A percentile compares a stretch with the other conserved stretches of the same genome.
phyloP scores from a whole-genome alignment of 225 moss, liverwort and hornwort genomes.

The Rhytidiadelphus loreus region DNA sequence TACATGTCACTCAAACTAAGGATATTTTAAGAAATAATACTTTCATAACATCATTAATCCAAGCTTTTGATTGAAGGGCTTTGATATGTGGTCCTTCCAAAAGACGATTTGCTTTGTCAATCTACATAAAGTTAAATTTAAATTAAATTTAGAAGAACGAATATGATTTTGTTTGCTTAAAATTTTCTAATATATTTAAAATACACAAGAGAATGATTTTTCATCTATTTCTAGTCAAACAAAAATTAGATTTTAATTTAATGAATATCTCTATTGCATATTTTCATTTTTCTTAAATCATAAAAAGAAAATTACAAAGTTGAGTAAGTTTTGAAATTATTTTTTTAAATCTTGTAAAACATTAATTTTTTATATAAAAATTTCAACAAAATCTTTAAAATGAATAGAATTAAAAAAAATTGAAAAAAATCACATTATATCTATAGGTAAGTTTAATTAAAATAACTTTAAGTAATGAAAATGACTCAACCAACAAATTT shows the following conservation, averaged over 20 bases:
- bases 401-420: too few species aligned
- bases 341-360: too few species aligned
- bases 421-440: not conserved
- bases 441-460: not conserved
- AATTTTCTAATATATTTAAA: not conserved
- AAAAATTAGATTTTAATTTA: rapidly evolving
- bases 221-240: not conserved
- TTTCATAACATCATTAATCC: slow-evolving; percentile 24
- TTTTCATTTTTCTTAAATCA: too few species aligned
- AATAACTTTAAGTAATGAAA: not conserved
- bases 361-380: too few species aligned
- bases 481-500: not conserved
- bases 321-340: too few species aligned
- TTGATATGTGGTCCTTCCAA: slow-evolving; percentile 21
- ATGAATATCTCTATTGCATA: not conserved
- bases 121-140: not conserved
- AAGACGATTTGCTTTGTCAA: slow-evolving; percentile 26
- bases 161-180: not conserved
- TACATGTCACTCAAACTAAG: not conserved
- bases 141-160: not conserved
- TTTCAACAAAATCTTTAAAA: not conserved
- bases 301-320: not conserved
- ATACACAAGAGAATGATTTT: too few species aligned
- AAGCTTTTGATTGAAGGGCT: slow-evolving; percentile 25
- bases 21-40: not conserved